phyloP scores from a whole-genome alignment of 73 alveolate species.

The Paramecium tetraurelia region DNA sequence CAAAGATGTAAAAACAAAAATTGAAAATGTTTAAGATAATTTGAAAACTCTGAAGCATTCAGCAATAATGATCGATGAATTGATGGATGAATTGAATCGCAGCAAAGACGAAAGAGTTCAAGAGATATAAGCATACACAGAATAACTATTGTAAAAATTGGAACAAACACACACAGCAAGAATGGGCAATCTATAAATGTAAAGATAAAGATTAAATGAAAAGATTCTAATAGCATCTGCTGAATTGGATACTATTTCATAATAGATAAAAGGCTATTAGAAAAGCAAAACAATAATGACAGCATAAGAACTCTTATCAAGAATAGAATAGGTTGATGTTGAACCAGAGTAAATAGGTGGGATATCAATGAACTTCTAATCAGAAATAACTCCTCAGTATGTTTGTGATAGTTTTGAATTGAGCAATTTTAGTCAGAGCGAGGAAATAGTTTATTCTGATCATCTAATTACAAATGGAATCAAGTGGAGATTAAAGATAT shows the following conservation, averaged over 20 bases:
- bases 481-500: slow-evolving; percentile 92
- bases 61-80: neutral
- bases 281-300: slow-evolving; percentile 71
- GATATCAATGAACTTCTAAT: slow-evolving; percentile 66
- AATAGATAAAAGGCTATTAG: slow-evolving; percentile 43
- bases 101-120: slow-evolving; percentile 86
- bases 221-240: slow-evolving; percentile 52
- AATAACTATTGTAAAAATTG: slow-evolving; percentile 69
- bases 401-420: slow-evolving; percentile 77
- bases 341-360: slow-evolving; percentile 67
- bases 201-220: slow-evolving; percentile 58
- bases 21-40: slow-evolving; percentile 65
- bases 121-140: slow-evolving; percentile 83
- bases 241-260: slow-evolving; percentile 9
- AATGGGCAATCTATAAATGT: slow-evolving; percentile 38
- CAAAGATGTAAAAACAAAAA: slow-evolving; percentile 73
- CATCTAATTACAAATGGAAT: slow-evolving; percentile 84
- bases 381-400: slow-evolving; percentile 90
- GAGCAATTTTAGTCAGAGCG: slow-evolving; percentile 67
- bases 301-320: slow-evolving; percentile 65
- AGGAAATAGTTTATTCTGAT: slow-evolving; percentile 88
- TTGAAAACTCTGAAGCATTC: neutral
- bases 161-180: slow-evolving; percentile 73
- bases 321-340: slow-evolving; percentile 58
- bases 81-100: slow-evolving; percentile 63